phyloP scores from a whole-genome alignment of 2,329 filamentous ascomycete species.

The Camillea tinctor region DNA sequence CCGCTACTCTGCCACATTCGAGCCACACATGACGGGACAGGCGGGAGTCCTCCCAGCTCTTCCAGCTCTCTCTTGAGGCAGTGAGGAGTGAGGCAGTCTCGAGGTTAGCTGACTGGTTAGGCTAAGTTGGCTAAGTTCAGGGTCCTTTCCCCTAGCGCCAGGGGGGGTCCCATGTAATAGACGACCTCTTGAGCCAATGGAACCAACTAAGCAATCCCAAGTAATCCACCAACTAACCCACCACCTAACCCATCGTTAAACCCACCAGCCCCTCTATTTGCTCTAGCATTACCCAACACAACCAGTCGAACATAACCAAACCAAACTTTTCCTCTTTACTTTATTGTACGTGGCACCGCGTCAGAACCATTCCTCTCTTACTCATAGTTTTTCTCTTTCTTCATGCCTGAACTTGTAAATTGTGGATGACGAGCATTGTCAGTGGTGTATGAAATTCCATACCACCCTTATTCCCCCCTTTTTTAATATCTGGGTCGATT shows the following conservation, averaged over 20 bases:
- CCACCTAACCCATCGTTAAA: constrained; percentile 6
- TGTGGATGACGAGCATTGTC: not conserved
- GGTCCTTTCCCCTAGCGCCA: no score
- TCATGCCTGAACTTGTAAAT: not conserved
- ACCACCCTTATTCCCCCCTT: not conserved
- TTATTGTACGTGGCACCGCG: not conserved
- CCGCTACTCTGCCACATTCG: constrained; percentile 1
- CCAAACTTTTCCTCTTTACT: constrained; percentile 2
- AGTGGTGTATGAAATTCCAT: not conserved
- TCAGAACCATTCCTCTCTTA: not conserved
- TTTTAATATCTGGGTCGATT: no score
- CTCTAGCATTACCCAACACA: no score
- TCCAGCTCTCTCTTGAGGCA: no score
- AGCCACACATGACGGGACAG: no score
- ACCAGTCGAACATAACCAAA: constrained; percentile 4
- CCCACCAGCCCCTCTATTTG: no score
- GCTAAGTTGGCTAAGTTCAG: no score
- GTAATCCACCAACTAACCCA: not conserved
- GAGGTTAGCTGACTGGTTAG: no score
- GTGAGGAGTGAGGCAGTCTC: no score
- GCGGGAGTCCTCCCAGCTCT: not conserved
- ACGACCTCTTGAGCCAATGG: no score
- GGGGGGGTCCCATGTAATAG: no score
- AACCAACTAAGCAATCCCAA: not conserved
- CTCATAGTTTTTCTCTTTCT: not conserved